A percentile compares a stretch with the other conserved stretches of the same genome.
Evolutionary conservation across 2,329 filamentous ascomycete genomes (phyloP).

Genomic region (Aspergillus luchuensis): DNA sequence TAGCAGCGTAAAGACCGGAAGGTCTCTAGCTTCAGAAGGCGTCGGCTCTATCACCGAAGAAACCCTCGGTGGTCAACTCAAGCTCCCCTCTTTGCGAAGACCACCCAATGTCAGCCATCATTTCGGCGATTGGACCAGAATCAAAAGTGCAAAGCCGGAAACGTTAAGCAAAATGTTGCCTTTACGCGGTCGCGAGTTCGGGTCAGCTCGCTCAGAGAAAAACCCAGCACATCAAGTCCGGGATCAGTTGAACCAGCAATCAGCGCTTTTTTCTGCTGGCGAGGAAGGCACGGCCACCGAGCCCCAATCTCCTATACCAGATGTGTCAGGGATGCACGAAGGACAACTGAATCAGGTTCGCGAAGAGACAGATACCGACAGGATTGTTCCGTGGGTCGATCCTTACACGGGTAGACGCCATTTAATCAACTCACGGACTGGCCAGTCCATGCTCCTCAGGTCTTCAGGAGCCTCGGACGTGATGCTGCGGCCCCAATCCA

Average conservation of each 20-base stretch:
- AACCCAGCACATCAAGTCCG: too few species aligned
- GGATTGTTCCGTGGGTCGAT: slow-evolving; percentile 58
- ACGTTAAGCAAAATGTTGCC: background rate
- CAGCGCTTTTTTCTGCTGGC: background rate
- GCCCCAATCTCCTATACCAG: too few species aligned
- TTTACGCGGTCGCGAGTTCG: background rate
- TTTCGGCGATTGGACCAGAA: slow-evolving; percentile 45
- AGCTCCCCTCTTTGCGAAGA: slow-evolving; percentile 32
- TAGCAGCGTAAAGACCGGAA: background rate
- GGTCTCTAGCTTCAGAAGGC: background rate
- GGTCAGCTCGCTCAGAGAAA: background rate
- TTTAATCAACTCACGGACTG: slow-evolving; percentile 38
- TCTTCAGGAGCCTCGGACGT: slow-evolving; percentile 14
- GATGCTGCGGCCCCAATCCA: slow-evolving; percentile 20
- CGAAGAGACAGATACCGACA: slow-evolving; percentile 11
- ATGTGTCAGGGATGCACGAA: background rate
- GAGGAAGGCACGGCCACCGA: background rate
- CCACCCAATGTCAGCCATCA: slow-evolving; percentile 18
- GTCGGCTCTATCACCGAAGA: slow-evolving; percentile 26
- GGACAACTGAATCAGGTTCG: background rate
- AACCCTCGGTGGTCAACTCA: slow-evolving; percentile 27
- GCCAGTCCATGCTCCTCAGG: slow-evolving; percentile 30
- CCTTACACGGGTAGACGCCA: slow-evolving; percentile 53
- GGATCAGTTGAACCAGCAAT: background rate
- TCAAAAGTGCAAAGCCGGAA: slow-evolving; percentile 39